Evolutionary conservation across 129 eudicot species (phyloP).

Genomic region (Saposhnikovia divaricata): DNA sequence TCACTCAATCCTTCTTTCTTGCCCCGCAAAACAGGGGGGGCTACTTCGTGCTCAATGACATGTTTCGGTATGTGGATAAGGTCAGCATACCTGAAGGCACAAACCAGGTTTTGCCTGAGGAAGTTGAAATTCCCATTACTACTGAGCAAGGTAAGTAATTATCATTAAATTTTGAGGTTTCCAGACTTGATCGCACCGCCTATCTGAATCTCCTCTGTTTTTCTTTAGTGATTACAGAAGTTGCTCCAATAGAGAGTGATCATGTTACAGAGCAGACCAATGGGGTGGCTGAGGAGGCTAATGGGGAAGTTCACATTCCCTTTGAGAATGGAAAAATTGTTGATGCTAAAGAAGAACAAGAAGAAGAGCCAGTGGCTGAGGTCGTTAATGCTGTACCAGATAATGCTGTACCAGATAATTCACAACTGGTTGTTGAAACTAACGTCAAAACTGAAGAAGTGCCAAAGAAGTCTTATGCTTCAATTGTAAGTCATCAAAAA

Average conservation of each 20-base stretch:
- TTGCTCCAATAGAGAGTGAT: conserved; percentile 34
- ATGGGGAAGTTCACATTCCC: conserved; percentile 34
- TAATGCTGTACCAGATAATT: conserved; percentile 42
- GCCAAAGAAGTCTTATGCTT: conserved; percentile 93
- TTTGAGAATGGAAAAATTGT: conserved; percentile 50
- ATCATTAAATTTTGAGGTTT: background rate
- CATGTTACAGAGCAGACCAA: conserved; percentile 36
- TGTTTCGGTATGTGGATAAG: conserved; percentile 55
- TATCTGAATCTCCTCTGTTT: background rate
- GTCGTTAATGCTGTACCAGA: conserved; percentile 51
- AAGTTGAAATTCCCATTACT: conserved; percentile 30
- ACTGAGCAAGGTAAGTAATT: conserved; percentile 45
- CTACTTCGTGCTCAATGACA: conserved; percentile 82
- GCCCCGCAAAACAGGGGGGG: conserved; percentile 94
- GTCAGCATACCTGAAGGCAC: conserved; percentile 13
- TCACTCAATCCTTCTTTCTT: conserved; percentile 75
- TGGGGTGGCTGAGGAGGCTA: conserved; percentile 40
- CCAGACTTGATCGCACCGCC: background rate
- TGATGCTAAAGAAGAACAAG: conserved; percentile 39
- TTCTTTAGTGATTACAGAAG: conserved; percentile 18
- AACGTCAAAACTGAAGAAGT: conserved; percentile 42
- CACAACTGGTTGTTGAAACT: conserved; percentile 40
- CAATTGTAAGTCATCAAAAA: conserved; percentile 56
- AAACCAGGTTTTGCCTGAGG: conserved; percentile 24
- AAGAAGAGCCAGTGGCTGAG: conserved; percentile 50